phyloP scores from a whole-genome alignment of 495 filamentous ascomycete genomes.

The Penicillium egyptiacum region DNA sequence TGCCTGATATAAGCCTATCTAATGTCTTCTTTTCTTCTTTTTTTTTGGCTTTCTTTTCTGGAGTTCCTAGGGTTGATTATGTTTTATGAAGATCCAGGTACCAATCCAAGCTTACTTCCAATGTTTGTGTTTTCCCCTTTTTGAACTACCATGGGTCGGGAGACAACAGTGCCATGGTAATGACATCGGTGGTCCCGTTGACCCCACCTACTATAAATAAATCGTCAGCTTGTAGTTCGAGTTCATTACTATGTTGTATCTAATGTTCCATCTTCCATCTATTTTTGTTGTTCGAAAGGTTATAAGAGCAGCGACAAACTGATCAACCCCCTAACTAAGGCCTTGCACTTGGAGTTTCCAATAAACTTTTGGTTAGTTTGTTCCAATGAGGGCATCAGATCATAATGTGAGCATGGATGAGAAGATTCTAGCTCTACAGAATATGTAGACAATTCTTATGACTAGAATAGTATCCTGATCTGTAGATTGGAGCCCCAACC shows the following conservation, averaged over 20 bases:
- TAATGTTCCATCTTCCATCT: neutral
- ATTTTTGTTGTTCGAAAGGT: neutral
- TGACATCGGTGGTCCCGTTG: conserved; percentile 17
- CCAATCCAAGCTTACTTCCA: neutral
- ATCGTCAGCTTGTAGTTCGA: neutral
- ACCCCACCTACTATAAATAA: conserved; percentile 9
- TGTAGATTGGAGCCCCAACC: neutral
- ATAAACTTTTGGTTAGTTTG: neutral
- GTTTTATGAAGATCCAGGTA: neutral
- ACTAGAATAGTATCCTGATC: neutral
- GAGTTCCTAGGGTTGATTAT: neutral
- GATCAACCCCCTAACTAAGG: neutral
- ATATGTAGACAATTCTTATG: neutral
- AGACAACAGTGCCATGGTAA: conserved; percentile 5
- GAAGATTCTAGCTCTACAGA: neutral
- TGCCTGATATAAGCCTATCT: neutral
- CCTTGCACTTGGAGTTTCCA: neutral
- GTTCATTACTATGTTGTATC: neutral
- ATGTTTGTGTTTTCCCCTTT: neutral
- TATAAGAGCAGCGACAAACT: neutral
- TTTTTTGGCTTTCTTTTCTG: neutral
- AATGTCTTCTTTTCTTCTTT: neutral
- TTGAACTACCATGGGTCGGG: neutral
- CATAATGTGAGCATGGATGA: neutral
- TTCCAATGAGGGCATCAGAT: neutral